These are phyloP conservation scores for Pyracantha coccinea DNA, from an alignment of 331 rosid genomes.

Conservation along the genomic window DNA sequence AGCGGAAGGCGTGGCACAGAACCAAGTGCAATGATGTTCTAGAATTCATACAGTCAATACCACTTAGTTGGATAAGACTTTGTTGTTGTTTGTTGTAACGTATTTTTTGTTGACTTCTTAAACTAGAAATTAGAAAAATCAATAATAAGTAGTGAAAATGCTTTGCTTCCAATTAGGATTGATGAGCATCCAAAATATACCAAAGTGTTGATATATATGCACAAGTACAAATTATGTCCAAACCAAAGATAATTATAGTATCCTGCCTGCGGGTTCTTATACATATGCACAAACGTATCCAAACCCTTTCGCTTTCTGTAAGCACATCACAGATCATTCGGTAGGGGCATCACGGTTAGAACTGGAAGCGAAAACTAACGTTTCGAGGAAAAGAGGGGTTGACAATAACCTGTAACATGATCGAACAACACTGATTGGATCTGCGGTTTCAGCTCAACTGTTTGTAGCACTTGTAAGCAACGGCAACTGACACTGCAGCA, in stretches of 20 bases:
- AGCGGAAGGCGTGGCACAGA: fast-evolving
- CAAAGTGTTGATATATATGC: neutral
- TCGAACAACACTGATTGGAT: neutral
- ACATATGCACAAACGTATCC: neutral
- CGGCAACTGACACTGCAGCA: constrained; percentile 69
- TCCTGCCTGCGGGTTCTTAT: constrained; percentile 4
- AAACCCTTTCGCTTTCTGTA: constrained; percentile 7
- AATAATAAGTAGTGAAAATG: too few species aligned
- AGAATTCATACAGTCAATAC: too few species aligned
- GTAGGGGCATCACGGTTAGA: constrained; percentile 8
- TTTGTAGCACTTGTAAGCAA: constrained; percentile 88
- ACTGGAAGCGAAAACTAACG: neutral
- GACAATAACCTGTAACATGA: constrained; percentile 8
- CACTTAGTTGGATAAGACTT: neutral
- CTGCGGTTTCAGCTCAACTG: constrained; percentile 32
- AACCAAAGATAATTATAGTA: neutral
- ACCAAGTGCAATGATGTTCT: fast-evolving
- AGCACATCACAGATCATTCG: constrained; percentile 5
- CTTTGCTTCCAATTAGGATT: too few species aligned
- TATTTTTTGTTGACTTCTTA: too few species aligned
- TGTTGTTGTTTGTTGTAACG: neutral
- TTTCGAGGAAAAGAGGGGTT: neutral
- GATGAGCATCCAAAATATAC: too few species aligned
- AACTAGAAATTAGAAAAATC: too few species aligned
- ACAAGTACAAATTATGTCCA: constrained; percentile 7